These are phyloP conservation scores for Penicillium sp. DNA, from an alignment of 2,329 filamentous ascomycete species.

Conservation along the genomic window DNA sequence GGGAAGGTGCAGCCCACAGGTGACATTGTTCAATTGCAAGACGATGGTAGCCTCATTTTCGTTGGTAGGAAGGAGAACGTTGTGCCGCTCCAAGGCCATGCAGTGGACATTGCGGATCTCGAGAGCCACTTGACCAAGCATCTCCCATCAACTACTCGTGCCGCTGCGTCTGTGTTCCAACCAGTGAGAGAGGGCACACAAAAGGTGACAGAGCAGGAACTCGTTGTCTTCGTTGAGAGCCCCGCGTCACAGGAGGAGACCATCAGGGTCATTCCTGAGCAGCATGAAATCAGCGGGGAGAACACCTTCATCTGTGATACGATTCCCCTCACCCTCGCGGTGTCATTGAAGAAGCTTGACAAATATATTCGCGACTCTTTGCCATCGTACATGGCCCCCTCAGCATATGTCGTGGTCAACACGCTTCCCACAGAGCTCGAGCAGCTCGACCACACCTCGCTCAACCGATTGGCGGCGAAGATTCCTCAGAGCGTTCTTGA, in stretches of 20 bases:
- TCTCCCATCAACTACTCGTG: conserved; percentile 33
- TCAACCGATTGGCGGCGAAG: conserved; percentile 33
- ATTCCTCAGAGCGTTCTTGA: conserved; percentile 20
- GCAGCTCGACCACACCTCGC: conserved; percentile 32
- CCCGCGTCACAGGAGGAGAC: conserved; percentile 24
- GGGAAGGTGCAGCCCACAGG: conserved; percentile 34
- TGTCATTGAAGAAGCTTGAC: conserved; percentile 44
- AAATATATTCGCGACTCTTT: conserved; percentile 46
- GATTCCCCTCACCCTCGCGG: conserved; percentile 34
- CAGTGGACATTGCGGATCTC: conserved; percentile 43
- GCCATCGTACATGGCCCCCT: conserved; percentile 49
- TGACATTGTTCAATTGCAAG: conserved; percentile 32
- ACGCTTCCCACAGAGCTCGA: conserved; percentile 32
- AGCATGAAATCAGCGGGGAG: conserved; percentile 22
- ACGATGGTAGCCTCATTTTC: conserved; percentile 32
- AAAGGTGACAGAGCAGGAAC: conserved; percentile 18
- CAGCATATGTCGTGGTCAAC: conserved; percentile 45
- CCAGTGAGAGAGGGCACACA: conserved; percentile 13
- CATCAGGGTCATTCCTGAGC: conserved; percentile 28
- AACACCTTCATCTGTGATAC: conserved; percentile 18
- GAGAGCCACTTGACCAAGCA: conserved; percentile 40
- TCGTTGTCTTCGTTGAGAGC: conserved; percentile 38
- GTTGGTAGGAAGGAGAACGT: conserved; percentile 38
- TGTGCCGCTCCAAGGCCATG: conserved; percentile 39
- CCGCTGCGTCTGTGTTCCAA: conserved; percentile 30